Base-by-base conservation (phyloP, 2,329 filamentous ascomycete genomes). In the Colletotrichum shisoi region DNA sequence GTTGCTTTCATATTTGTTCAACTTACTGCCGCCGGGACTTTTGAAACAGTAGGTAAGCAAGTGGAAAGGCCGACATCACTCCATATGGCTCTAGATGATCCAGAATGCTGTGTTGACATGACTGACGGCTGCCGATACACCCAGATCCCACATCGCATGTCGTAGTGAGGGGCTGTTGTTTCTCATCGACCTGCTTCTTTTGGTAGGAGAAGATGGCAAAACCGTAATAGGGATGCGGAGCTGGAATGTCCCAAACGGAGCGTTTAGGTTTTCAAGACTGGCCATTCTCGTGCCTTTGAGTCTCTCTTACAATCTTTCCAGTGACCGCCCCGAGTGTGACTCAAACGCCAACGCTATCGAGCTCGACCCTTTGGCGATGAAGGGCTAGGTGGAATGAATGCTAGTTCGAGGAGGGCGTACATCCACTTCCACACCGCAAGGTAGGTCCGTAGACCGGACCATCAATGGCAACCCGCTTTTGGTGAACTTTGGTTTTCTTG, bases 261-360 rank as follows among this genome's bases (percentile, higher is more conserved):
- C 40, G 13, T 42, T 42, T 42, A 2, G 15, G 39, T 52, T 59
- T 39, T 69, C 31, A 1, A 54, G n/a, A 34, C 42, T 52, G 40
- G 63, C 31, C 60, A 12, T 68, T 46, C 24, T 63, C 39, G 19
- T 58, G n/a, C 67, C 63, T 7, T 56, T 66, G 24, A 58, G 67
- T 9, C 51, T 70, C 12, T 49, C 66, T 40, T 62, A 4, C 15
- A 52, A 9, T 62, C 57, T 3, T 57, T 63, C 11, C 44, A 49
- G 19, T 39, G 45, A n/a, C 56, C 54, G 39, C 68, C 27, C 68
- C 19, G 11, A 40, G 17, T 11, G 52, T 24, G 45, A 61, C 21
- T 24, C 53, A 1, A 69, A 64, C 24, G 54, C 59, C 8, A 48
- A 60, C 19, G 11, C 54, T 6, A 49, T 67, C 4, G 54, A 63